Base-by-base conservation (phyloP, 2,329 filamentous ascomycete genomes). In the Gliomastix tumulicola region DNA sequence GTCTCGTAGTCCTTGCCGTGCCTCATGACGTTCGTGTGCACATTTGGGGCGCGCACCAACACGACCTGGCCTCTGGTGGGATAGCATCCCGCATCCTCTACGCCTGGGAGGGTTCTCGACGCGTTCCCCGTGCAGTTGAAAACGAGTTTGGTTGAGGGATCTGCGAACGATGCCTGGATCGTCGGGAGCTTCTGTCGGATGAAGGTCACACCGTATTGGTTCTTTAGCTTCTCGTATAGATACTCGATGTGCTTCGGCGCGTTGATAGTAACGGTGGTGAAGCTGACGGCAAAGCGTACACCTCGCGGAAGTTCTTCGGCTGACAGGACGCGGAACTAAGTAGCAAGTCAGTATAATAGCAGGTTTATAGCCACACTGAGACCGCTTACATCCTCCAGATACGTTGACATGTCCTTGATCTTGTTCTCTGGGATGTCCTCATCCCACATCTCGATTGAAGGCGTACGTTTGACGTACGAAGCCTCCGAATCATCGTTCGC, bases 371-470 rank as follows among this genome's bases (percentile, higher is more conserved):
- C 34, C 44, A 37, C 59, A 59, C 55, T 57, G 22, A 5, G 21
- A 12, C n/a, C 19, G 23, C 56, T 38, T 44, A 63, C 61, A 40
- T 65, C 56, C 35, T 63, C 53, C 2, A 67, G 50, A 41, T 67
- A 67, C 17, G 54, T 51, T 0, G 57, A 52, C 46, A 68, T 62
- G 7, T 49, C 47, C 32, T 57, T 50, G 40, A 68, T 62, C 49
- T 66, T 68, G 9, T 61, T 56, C 6, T 47, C 43, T 1, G 61
- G 53, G 4, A 60, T 55, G 4, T 55, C 43, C 28, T 59, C 55
- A 34, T 66, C 60, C 63, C 62, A 67, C 17, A 60, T 53, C 44
- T 68, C 63, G 0, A 52, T 55, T 1, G 62, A 63, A 4, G 53
- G 46, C 2, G 62, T 64, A n/a, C 54, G 50, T 9, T 48, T 45